Conservation (phyloP, 179 eudicot species). For the Drosera spatulata region DNA sequence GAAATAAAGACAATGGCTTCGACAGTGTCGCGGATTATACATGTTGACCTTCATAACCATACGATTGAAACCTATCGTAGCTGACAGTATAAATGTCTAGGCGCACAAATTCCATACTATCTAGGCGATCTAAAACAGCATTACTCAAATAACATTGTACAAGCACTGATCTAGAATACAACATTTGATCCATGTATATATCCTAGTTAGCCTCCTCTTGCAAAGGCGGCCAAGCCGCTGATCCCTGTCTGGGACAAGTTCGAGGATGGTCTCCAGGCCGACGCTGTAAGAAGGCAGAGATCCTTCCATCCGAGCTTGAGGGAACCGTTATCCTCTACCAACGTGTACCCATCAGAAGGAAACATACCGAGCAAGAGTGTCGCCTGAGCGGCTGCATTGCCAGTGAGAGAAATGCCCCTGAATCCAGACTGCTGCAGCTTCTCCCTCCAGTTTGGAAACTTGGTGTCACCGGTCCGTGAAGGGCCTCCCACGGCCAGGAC, state of each 20-base stretch:
- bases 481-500: constrained; percentile 81
- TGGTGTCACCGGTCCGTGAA: constrained; percentile 54
- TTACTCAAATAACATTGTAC: too few species aligned
- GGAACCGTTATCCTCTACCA: constrained; percentile 84
- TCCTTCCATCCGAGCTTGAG: constrained; percentile 98
- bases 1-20: too few species aligned
- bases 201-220: background rate
- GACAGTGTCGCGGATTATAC: too few species aligned
- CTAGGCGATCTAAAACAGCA: too few species aligned
- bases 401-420: constrained; percentile 63
- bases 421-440: constrained; percentile 79
- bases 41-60: too few species aligned
- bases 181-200: too few species aligned
- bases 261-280: constrained; percentile 75
- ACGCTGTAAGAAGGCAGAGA: constrained; percentile 84
- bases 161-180: too few species aligned
- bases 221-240: background rate
- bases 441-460: constrained; percentile 84
- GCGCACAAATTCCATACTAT: too few species aligned
- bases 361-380: constrained; percentile 89
- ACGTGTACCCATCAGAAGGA: constrained; percentile 86
- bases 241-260: background rate
- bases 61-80: too few species aligned
- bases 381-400: constrained; percentile 93
- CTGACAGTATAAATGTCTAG: too few species aligned